phyloP scores from a whole-genome alignment of 1,284 basidiomycete species.

The Ustilago lituana region DNA sequence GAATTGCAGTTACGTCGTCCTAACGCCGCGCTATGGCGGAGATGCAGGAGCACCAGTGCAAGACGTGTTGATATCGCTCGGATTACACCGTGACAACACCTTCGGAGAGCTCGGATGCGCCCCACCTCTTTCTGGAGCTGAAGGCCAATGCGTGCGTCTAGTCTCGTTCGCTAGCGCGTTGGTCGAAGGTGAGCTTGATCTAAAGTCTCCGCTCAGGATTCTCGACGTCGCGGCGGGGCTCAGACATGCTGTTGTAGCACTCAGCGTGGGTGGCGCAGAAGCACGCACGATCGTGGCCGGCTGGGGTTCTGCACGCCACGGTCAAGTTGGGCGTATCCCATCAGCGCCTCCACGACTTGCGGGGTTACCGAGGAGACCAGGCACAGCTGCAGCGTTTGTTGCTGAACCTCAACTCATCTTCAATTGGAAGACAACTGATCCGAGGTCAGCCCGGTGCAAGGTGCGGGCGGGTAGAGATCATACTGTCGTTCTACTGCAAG shows the following conservation, averaged over 20 bases:
- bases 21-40: neutral
- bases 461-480: slow-evolving; percentile 37
- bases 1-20: slow-evolving; percentile 44
- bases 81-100: slow-evolving; percentile 26
- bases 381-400: slow-evolving; percentile 17
- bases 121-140: neutral
- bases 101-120: slow-evolving; percentile 40
- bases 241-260: slow-evolving; percentile 21
- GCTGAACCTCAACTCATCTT: slow-evolving; percentile 32
- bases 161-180: slow-evolving; percentile 22
- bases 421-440: slow-evolving; percentile 7
- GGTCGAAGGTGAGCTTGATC: slow-evolving; percentile 8
- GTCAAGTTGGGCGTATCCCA: slow-evolving; percentile 25
- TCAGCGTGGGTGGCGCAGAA: slow-evolving; percentile 10
- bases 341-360: neutral
- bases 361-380: slow-evolving; percentile 9
- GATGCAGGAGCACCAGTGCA: neutral
- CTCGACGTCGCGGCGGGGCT: slow-evolving; percentile 27
- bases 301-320: slow-evolving; percentile 45
- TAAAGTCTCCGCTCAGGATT: slow-evolving; percentile 4
- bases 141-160: slow-evolving; percentile 9
- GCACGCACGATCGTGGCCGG: slow-evolving; percentile 19
- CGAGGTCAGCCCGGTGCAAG: neutral
- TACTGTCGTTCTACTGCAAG: slow-evolving; percentile 16
- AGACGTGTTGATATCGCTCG: slow-evolving; percentile 34